phyloP scores from a whole-genome alignment of 2,329 filamentous ascomycete genomes.

The Torrubiellomyces zombiae region DNA sequence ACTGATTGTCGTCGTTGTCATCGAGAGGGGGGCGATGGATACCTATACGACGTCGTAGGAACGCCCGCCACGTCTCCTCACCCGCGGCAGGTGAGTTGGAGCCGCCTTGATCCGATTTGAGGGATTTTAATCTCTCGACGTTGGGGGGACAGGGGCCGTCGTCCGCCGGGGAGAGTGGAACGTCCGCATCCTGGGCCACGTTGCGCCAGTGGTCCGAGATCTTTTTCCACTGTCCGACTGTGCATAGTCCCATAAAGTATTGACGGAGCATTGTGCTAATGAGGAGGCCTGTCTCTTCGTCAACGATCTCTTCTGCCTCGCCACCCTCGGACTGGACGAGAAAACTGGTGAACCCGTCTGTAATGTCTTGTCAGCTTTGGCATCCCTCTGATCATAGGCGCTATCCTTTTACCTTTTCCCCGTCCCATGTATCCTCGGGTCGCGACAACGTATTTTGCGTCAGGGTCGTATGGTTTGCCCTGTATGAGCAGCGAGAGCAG shows the following conservation, averaged over 20 bases:
- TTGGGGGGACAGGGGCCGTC: too few species aligned
- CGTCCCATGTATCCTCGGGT: slow-evolving; percentile 81
- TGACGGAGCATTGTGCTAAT: slow-evolving; percentile 77
- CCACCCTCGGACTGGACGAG: slow-evolving; percentile 65
- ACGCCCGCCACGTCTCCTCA: slow-evolving; percentile 17
- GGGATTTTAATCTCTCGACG: slow-evolving; percentile 15
- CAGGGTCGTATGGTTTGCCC: slow-evolving; percentile 41
- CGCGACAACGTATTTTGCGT: slow-evolving; percentile 52
- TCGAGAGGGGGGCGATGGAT: slow-evolving; percentile 16
- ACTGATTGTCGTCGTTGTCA: slow-evolving; percentile 26
- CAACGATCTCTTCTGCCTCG: slow-evolving; percentile 58
- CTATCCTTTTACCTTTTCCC: slow-evolving; percentile 54
- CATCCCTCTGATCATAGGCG: too few species aligned
- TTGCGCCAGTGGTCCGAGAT: slow-evolving; percentile 53
- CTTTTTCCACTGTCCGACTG: slow-evolving; percentile 63
- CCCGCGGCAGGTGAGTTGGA: too few species aligned
- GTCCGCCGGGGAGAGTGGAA: slow-evolving; percentile 10
- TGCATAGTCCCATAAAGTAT: slow-evolving; percentile 77
- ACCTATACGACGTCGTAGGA: slow-evolving; percentile 18
- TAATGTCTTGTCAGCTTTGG: neutral
- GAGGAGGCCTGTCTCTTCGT: slow-evolving; percentile 73
- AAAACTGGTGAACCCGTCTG: slow-evolving; percentile 62
- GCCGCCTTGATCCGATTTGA: slow-evolving; percentile 6
- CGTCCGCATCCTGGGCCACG: slow-evolving; percentile 45
- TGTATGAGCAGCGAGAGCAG: slow-evolving; percentile 46